phyloP scores from a whole-genome alignment of 169 alveolate species.

The Eimeria necatrix region DNA sequence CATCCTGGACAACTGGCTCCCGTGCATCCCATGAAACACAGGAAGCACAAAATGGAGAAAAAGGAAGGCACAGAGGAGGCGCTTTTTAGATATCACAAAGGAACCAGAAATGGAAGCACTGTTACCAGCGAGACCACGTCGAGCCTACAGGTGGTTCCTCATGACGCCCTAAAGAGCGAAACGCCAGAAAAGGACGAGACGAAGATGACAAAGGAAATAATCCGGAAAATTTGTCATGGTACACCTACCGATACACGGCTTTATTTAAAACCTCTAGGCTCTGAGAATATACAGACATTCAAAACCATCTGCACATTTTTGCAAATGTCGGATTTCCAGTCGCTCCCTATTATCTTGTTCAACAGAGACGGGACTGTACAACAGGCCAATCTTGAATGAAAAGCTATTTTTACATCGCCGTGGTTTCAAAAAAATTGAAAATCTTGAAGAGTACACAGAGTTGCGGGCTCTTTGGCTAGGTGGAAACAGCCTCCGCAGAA shows the following conservation, averaged over 20 bases:
- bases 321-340: neutral
- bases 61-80: no score
- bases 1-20: no score
- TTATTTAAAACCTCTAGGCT: no score
- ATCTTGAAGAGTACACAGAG: slow-evolving; percentile 92
- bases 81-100: no score
- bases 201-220: slow-evolving; percentile 35
- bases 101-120: neutral
- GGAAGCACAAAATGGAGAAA: no score
- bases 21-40: no score
- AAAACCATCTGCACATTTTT: neutral
- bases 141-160: no score
- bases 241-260: no score
- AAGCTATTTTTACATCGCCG: slow-evolving; percentile 94
- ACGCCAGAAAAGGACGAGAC: neutral
- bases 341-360: neutral
- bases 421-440: slow-evolving; percentile 93
- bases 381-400: slow-evolving; percentile 94
- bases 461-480: slow-evolving; percentile 94
- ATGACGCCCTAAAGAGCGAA: neutral
- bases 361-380: slow-evolving; percentile 88
- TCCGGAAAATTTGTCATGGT: slow-evolving; percentile 70
- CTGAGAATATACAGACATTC: neutral
- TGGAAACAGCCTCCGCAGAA: slow-evolving; percentile 94
- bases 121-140: neutral